Conservation (phyloP, 768 basidiomycete species). For the Auriscalpium microsporum region DNA sequence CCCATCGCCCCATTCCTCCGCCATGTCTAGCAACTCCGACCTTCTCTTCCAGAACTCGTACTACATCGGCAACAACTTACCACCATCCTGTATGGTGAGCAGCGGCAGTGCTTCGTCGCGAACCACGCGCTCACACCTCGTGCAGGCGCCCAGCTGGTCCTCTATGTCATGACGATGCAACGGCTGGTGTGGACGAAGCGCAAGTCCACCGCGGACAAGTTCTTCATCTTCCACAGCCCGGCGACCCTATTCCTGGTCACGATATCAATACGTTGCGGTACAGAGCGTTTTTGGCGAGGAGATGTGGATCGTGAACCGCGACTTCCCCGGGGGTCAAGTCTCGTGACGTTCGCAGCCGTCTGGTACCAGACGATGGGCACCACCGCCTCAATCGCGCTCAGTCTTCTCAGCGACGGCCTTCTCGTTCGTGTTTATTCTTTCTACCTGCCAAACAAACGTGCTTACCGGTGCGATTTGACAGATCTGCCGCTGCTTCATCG, state of each 20-base stretch:
- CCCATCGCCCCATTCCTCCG: too few relatives aligned
- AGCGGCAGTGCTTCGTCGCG: not conserved
- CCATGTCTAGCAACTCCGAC: not conserved
- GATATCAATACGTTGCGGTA: conserved; percentile 21
- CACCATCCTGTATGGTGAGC: not conserved
- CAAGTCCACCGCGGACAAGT: not conserved
- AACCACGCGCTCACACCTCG: not conserved
- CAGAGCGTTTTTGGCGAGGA: conserved; percentile 25
- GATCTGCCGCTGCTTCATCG: not conserved
- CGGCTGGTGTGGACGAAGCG: not conserved
- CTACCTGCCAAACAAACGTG: not conserved
- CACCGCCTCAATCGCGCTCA: conserved; percentile 18
- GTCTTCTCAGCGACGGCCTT: conserved; percentile 30
- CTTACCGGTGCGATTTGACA: not conserved
- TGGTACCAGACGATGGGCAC: conserved; percentile 27
- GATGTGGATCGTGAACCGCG: conserved; percentile 28
- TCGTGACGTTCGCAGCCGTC: conserved; percentile 17
- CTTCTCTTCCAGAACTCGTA: not conserved
- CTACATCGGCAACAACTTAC: not conserved
- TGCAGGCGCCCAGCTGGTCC: not conserved
- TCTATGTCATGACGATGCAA: not conserved
- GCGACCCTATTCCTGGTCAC: conserved; percentile 25
- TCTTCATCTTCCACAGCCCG: conserved; percentile 7
- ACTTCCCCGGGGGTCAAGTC: conserved; percentile 31
- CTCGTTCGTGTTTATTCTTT: conserved; percentile 13